These are phyloP conservation scores for Phyllosticta capitalensis DNA, from an alignment of 2,329 filamentous ascomycete species.

Conservation along the genomic window DNA sequence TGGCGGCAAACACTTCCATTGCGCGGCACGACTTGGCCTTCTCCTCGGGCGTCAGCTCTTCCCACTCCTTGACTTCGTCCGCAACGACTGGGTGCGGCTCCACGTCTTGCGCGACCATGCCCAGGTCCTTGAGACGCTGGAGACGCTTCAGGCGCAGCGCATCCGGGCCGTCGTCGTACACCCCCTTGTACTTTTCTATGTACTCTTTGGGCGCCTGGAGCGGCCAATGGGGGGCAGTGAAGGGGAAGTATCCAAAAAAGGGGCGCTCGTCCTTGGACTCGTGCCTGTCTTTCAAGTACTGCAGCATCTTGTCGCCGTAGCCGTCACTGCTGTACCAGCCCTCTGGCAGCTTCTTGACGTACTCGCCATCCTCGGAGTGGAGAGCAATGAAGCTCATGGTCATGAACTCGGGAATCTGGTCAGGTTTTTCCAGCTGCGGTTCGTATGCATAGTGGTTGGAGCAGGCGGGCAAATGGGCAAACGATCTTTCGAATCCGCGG, in stretches of 20 bases:
- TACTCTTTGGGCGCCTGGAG: conserved; percentile 49
- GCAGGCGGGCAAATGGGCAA: conserved; percentile 45
- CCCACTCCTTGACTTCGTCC: conserved; percentile 41
- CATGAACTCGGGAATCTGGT: conserved; percentile 32
- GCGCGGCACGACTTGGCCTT: conserved; percentile 40
- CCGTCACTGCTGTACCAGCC: conserved; percentile 31
- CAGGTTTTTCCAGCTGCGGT: conserved; percentile 29
- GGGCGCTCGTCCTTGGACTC: conserved; percentile 32
- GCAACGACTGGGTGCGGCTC: conserved; percentile 43
- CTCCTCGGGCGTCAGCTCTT: conserved; percentile 38
- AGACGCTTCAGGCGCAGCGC: conserved; percentile 45
- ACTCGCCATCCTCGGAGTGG: conserved; percentile 31
- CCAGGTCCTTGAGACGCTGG: conserved; percentile 46
- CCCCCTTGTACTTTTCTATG: conserved; percentile 47
- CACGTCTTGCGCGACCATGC: conserved; percentile 44
- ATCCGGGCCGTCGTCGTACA: conserved; percentile 53
- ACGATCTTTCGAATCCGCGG: conserved; percentile 50
- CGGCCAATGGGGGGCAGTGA: conserved; percentile 56
- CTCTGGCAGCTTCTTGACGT: conserved; percentile 26
- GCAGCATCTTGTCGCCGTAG: conserved; percentile 31
- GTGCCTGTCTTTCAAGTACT: conserved; percentile 27
- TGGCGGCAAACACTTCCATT: conserved; percentile 55
- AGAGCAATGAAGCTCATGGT: conserved; percentile 33
- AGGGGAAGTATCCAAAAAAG: conserved; percentile 53
- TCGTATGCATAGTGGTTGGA: conserved; percentile 47